A percentile compares a stretch with the other conserved stretches of the same genome.
Conservation (phyloP, 345 rosid species). For the Cardamine occulta region DNA sequence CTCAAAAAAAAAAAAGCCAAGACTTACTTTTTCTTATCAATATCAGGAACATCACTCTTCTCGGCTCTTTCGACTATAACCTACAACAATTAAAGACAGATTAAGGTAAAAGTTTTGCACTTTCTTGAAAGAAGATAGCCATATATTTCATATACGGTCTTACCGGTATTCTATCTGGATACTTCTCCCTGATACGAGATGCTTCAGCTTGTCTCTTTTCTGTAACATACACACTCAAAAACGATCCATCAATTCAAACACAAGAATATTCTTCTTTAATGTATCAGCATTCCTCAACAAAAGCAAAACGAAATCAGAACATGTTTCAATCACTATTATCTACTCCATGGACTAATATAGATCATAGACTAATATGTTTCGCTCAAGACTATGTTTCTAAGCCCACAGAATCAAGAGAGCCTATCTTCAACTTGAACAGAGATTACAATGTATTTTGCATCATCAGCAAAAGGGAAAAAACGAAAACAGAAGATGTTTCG, state of each 20-base stretch:
- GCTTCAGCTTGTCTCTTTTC: conserved; percentile 98
- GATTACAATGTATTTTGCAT: neutral
- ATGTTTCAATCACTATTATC: neutral
- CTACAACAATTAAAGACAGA: conserved; percentile 38
- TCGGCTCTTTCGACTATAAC: conserved; percentile 96
- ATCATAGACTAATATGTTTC: neutral
- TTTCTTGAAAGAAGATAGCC: neutral
- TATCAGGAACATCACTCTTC: conserved; percentile 93
- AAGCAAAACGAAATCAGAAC: neutral
- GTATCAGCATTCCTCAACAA: neutral
- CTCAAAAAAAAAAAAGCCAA: neutral
- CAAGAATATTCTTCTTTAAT: neutral
- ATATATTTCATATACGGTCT: conserved; percentile 18
- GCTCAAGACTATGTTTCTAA: neutral
- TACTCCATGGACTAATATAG: neutral
- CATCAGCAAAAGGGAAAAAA: neutral
- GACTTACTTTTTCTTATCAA: conserved; percentile 91
- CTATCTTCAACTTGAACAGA: neutral
- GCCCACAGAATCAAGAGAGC: too few species aligned
- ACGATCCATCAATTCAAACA: neutral
- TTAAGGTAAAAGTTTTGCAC: neutral
- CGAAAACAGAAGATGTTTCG: neutral
- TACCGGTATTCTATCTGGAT: conserved; percentile 97
- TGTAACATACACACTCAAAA: conserved; percentile 38
- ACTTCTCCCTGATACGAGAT: conserved; percentile 90